Evolutionary conservation across 805 yeast genomes (phyloP).

Genomic region (Kodamaea hsintzibuensis): DNA sequence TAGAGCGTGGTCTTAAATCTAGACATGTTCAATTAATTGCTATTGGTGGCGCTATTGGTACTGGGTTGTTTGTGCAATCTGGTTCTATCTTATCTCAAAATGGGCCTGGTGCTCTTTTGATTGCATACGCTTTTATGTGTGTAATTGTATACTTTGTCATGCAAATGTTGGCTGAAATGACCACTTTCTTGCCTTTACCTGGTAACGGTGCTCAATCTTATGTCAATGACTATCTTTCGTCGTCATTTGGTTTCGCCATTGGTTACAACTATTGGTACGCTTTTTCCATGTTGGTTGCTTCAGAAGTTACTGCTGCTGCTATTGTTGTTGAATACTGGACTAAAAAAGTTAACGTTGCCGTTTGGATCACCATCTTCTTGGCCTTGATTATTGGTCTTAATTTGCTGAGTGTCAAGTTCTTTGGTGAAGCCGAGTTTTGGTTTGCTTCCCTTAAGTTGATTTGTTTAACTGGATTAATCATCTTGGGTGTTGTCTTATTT

Average conservation of each 20-base stretch:
- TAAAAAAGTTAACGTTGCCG: constrained; percentile 32
- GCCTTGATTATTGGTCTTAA: constrained; percentile 26
- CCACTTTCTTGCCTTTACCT: constrained; percentile 35
- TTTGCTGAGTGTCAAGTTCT: constrained; percentile 29
- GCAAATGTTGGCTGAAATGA: constrained; percentile 35
- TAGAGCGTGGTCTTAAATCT: constrained; percentile 15
- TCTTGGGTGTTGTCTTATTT: constrained; percentile 36
- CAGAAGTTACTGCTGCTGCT: constrained; percentile 45
- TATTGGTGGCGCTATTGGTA: constrained; percentile 24
- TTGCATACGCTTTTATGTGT: constrained; percentile 21
- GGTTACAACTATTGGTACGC: constrained; percentile 39
- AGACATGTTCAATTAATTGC: constrained; percentile 19
- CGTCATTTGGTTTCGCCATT: constrained; percentile 33
- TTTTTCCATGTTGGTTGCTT: constrained; percentile 32
- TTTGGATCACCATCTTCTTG: constrained; percentile 39
- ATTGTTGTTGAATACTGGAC: constrained; percentile 38
- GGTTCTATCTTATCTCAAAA: constrained; percentile 20
- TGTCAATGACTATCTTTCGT: constrained; percentile 28
- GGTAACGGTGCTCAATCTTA: constrained; percentile 35
- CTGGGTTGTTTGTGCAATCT: constrained; percentile 26
- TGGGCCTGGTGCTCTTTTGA: constrained; percentile 20
- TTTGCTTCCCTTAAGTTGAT: constrained; percentile 34
- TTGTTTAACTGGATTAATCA: constrained; percentile 30
- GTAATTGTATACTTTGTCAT: constrained; percentile 27
- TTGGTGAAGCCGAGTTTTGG: constrained; percentile 41